Evolutionary conservation across 208 protist species (phyloP).

Genomic region (Willaertia magna): DNA sequence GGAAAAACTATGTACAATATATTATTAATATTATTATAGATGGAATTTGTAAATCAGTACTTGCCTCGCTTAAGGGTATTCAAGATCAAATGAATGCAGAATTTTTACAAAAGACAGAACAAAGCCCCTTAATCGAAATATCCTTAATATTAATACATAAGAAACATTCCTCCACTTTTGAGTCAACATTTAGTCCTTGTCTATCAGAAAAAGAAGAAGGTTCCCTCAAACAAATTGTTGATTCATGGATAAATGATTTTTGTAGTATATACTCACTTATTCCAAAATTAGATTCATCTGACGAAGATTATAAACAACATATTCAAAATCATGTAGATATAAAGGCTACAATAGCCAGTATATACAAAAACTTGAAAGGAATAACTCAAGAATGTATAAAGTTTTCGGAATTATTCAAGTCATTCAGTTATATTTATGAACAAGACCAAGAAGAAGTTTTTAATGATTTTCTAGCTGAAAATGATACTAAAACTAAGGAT

Average conservation of each 20-base stretch:
- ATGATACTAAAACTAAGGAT: background rate
- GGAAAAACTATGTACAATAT: conserved; percentile 73
- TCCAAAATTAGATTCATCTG: background rate
- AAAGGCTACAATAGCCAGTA: background rate
- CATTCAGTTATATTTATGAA: conserved; percentile 78
- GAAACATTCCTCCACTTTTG: background rate
- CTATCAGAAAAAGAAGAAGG: background rate
- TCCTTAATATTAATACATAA: background rate
- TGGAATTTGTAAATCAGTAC: conserved; percentile 46
- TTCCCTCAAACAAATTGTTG: background rate
- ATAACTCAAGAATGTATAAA: conserved; percentile 8
- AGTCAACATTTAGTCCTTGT: background rate
- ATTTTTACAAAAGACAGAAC: background rate
- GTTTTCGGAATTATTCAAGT: conserved; percentile 48
- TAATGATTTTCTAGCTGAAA: conserved; percentile 49
- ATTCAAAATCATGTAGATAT: conserved; percentile 2
- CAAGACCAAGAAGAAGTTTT: conserved; percentile 67
- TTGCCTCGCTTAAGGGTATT: conserved; percentile 57
- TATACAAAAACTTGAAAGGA: conserved; percentile 3
- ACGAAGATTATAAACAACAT: conserved; percentile 13
- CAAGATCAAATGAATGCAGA: conserved; percentile 30
- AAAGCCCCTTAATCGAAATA: conserved; percentile 2
- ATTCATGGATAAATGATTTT: conserved; percentile 25
- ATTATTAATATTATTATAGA: conserved; percentile 65
- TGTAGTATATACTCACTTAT: conserved; percentile 1